These are phyloP conservation scores for Candida tetrigidarum DNA, from an alignment of 1,139 yeast species.

Conservation along the genomic window DNA sequence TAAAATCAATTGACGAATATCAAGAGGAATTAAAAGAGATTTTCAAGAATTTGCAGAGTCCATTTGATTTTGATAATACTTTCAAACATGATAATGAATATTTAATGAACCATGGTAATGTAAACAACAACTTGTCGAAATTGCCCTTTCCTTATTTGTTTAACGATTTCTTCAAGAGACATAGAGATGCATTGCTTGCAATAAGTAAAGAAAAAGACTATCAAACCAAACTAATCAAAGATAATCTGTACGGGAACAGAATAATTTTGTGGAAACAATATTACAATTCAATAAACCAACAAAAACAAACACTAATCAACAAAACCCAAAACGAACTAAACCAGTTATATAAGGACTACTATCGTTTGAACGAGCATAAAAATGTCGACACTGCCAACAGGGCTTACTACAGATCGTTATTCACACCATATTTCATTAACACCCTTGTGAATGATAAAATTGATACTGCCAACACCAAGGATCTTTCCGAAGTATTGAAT, in stretches of 20 bases:
- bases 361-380: slow-evolving; percentile 23
- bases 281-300: slow-evolving; percentile 23
- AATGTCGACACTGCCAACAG: slow-evolving; percentile 20
- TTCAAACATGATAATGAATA: slow-evolving; percentile 19
- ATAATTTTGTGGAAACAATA: slow-evolving; percentile 41
- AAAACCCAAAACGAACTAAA: slow-evolving; percentile 29
- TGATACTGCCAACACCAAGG: slow-evolving; percentile 13
- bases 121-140: slow-evolving; percentile 14
- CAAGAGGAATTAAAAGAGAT: slow-evolving; percentile 35
- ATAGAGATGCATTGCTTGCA: slow-evolving; percentile 28
- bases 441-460: slow-evolving; percentile 13
- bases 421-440: slow-evolving; percentile 24
- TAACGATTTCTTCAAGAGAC: slow-evolving; percentile 28
- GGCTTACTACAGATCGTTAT: slow-evolving; percentile 37
- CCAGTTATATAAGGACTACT: slow-evolving; percentile 30
- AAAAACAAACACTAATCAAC: slow-evolving; percentile 28
- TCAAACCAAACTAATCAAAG: slow-evolving; percentile 29
- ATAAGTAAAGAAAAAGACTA: slow-evolving; percentile 35
- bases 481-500: slow-evolving; percentile 14
- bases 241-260: slow-evolving; percentile 30
- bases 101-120: slow-evolving; percentile 10
- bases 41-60: slow-evolving; percentile 35
- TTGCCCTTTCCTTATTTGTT: slow-evolving; percentile 39
- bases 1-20: slow-evolving; percentile 29
- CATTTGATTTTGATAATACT: slow-evolving; percentile 36